Conservation (phyloP, 371 early-diverging fungal species). For the Rhizomucor miehei region DNA sequence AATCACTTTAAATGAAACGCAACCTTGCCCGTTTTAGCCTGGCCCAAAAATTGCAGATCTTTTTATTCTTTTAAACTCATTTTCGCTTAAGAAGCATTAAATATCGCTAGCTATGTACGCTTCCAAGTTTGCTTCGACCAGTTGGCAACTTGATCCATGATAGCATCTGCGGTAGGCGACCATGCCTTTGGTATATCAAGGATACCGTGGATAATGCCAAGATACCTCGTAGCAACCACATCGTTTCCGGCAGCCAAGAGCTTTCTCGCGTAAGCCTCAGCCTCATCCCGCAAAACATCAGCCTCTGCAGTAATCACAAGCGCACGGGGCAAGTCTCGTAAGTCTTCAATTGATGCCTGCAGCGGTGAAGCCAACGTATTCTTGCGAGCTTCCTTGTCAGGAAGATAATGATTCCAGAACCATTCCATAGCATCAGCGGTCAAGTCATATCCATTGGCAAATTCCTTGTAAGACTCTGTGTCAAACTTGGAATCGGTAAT, state of each 20-base stretch:
- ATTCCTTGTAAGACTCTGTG: slow-evolving; percentile 17
- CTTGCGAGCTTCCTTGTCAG: neutral
- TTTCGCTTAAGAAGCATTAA: neutral
- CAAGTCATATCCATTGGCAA: slow-evolving; percentile 11
- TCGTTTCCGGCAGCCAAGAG: slow-evolving; percentile 31
- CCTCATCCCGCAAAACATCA: slow-evolving; percentile 37
- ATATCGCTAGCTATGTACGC: too few relatives aligned
- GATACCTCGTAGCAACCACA: slow-evolving; percentile 13
- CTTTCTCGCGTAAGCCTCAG: slow-evolving; percentile 26
- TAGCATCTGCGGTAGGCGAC: too few relatives aligned
- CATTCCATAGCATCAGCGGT: slow-evolving; percentile 13
- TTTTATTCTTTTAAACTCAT: neutral
- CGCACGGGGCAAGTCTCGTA: slow-evolving; percentile 31
- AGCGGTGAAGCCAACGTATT: slow-evolving; percentile 2
- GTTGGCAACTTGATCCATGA: too few relatives aligned
- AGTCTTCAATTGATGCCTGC: slow-evolving; percentile 18
- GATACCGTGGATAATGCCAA: slow-evolving; percentile 4
- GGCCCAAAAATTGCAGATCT: neutral
- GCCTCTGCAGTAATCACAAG: slow-evolving; percentile 30
- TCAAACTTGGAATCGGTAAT: slow-evolving; percentile 13
- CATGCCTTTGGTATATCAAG: neutral
- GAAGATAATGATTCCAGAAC: slow-evolving; percentile 5
- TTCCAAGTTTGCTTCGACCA: too few relatives aligned
- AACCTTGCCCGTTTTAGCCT: slow-evolving; percentile 1
- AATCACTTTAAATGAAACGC: neutral